A percentile compares a stretch with the other conserved stretches of the same genome.
Evolutionary conservation across 2,329 filamentous ascomycete genomes (phyloP).

Genomic region (Talaromyces sp.): DNA sequence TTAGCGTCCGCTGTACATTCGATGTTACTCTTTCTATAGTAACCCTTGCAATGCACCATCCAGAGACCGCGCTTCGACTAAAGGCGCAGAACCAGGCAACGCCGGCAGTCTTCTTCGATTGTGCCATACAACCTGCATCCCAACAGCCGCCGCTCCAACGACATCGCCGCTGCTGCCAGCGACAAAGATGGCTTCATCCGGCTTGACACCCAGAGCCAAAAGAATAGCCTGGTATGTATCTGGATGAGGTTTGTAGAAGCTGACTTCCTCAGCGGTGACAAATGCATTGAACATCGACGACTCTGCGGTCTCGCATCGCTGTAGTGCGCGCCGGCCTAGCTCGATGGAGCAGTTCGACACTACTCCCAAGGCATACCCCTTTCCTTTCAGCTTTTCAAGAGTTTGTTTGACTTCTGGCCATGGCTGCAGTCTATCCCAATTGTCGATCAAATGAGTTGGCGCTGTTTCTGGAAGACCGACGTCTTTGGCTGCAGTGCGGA

Average conservation of each 20-base stretch:
- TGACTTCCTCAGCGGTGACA: constrained; percentile 40
- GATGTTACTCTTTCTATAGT: not conserved
- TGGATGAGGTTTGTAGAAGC: constrained; percentile 39
- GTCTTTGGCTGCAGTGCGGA: constrained; percentile 29
- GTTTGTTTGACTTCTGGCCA: constrained; percentile 24
- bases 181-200: constrained; percentile 34
- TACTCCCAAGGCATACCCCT: constrained; percentile 35
- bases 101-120: constrained; percentile 25
- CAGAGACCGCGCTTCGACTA: constrained; percentile 14
- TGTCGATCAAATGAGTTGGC: constrained; percentile 26
- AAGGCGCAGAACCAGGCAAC: constrained; percentile 17
- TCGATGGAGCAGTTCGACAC: constrained; percentile 40
- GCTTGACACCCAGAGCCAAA: constrained; percentile 24
- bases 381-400: constrained; percentile 23
- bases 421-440: constrained; percentile 29
- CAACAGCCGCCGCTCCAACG: constrained; percentile 35
- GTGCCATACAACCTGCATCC: constrained; percentile 43
- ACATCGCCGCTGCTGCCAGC: constrained; percentile 44
- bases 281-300: constrained; percentile 30
- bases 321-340: constrained; percentile 25
- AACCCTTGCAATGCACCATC: not conserved
- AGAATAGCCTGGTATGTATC: constrained; percentile 36
- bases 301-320: constrained; percentile 12
- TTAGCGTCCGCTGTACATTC: not conserved
- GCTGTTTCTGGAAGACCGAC: constrained; percentile 27